Evolutionary conservation across 371 early-diverging fungal genomes (phyloP), one percentile per base, ranked within the genome.

Genomic region (Actinomortierella wolfii): DNA sequence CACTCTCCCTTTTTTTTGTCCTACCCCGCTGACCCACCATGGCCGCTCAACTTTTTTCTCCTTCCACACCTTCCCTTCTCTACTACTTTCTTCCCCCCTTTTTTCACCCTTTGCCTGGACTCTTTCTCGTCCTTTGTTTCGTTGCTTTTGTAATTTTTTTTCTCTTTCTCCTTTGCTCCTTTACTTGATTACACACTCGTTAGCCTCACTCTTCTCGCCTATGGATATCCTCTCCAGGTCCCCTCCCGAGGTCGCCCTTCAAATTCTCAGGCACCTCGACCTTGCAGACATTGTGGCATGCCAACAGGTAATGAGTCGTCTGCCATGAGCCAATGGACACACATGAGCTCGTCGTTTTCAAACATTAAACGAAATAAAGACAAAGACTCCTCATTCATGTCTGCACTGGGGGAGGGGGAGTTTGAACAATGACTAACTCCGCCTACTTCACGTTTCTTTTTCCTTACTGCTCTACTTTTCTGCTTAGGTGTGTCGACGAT

Each of bases 201-300:
- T 48, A 7, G 3, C 34, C 40, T 6, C n/a, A 41, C 21, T 53
- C 64, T 55, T 65, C 42, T 45, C 15, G 29, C 42, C 53, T 52
- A 58, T 71, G 56, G 73, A 71, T 59, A 71, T 71, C 51, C 56
- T 65, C 40, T 58, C 66, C 7, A 52, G 58, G 24, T n/a, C 59
- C 2, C 73, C 73, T 15, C 47, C 65, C 23, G 73, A 71, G 43
- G 50, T 71, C 49, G 66, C 65, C 17, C 47, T 47, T 41, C 66
- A 66, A 18, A 59, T 71, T 41, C 59, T 71, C 53, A 56, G 59
- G 56, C 60, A 51, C 18, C 59, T 71, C 53, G 53, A 59, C 56
- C 60, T 71, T 61, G 42, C 29, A 26, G 73, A 71, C 49, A 18
- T 71, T 17, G 59, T 50, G 8, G 7, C 56, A 34, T 71, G 73